phyloP scores from a whole-genome alignment of 108 stramenopile genomes.

The Parietichytrium sp. region DNA sequence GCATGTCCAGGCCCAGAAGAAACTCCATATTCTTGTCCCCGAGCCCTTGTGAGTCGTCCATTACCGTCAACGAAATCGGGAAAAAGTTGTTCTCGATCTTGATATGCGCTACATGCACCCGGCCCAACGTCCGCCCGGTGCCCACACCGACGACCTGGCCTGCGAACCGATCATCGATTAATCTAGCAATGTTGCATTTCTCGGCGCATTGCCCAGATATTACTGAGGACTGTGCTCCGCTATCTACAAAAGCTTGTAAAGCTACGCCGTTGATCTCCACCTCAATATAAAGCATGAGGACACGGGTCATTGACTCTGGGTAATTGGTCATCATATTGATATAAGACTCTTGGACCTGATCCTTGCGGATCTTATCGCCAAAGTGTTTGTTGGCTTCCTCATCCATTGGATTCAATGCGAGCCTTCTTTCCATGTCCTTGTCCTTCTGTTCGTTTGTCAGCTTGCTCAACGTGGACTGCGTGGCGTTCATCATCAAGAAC shows the following conservation, averaged over 20 bases:
- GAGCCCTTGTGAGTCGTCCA: conserved; percentile 62
- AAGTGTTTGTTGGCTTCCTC: conserved; percentile 76
- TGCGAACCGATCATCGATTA: conserved; percentile 80
- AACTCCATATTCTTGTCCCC: conserved; percentile 82
- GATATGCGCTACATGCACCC: conserved; percentile 72
- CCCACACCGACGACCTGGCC: conserved; percentile 89
- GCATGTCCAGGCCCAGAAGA: conserved; percentile 92
- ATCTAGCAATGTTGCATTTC: conserved; percentile 70
- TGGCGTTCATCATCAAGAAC: conserved; percentile 60
- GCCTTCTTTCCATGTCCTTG: conserved; percentile 47
- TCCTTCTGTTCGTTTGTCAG: conserved; percentile 46
- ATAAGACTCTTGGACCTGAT: conserved; percentile 51
- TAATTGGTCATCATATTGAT: conserved; percentile 77
- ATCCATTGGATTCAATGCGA: conserved; percentile 74
- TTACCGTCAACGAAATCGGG: conserved; percentile 70
- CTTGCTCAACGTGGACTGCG: conserved; percentile 58
- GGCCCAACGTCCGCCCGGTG: conserved; percentile 84
- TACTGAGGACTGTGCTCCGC: conserved; percentile 87
- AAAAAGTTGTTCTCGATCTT: conserved; percentile 70
- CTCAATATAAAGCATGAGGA: conserved; percentile 93
- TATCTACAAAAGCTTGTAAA: conserved; percentile 89
- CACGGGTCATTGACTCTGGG: conserved; percentile 88
- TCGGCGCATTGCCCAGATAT: conserved; percentile 76
- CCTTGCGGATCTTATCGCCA: conserved; percentile 62
- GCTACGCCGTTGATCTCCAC: conserved; percentile 75